Evolutionary conservation across 768 basidiomycete species (phyloP).

Genomic region (Suillus americanus): DNA sequence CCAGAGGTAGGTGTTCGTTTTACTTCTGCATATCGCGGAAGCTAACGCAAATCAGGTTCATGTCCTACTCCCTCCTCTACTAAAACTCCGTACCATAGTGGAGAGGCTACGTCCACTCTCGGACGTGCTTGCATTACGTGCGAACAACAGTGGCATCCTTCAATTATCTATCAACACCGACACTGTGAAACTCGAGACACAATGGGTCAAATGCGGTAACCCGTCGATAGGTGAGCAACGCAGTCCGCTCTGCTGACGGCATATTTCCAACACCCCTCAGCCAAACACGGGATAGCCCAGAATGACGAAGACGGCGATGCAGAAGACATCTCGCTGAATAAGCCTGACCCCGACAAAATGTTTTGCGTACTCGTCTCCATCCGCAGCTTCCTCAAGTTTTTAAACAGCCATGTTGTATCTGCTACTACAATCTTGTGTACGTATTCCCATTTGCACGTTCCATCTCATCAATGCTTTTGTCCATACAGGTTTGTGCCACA

Average conservation of each 20-base stretch:
- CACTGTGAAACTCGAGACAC: constrained; percentile 73
- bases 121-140: constrained; percentile 64
- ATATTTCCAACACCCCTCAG: neutral
- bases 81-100: constrained; percentile 74
- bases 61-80: constrained; percentile 72
- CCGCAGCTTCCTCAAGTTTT: constrained; percentile 77
- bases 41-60: constrained; percentile 51
- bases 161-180: constrained; percentile 62
- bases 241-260: neutral
- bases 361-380: constrained; percentile 70
- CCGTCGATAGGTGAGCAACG: constrained; percentile 48
- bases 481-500: constrained; percentile 69
- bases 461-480: neutral
- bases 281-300: constrained; percentile 18
- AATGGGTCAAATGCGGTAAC: constrained; percentile 73
- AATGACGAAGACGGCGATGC: constrained; percentile 28
- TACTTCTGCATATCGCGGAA: neutral
- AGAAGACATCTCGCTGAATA: constrained; percentile 35
- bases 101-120: constrained; percentile 74
- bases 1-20: constrained; percentile 62
- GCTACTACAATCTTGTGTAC: constrained; percentile 83
- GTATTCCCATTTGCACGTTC: constrained; percentile 26
- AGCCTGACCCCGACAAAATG: constrained; percentile 54
- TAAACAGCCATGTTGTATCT: constrained; percentile 77
- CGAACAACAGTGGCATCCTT: constrained; percentile 61